Percentiles rank a stretch among this genome's conserved stretches.
phyloP scores from a whole-genome alignment of 768 basidiomycete species.

The Leccinellum albellum region DNA sequence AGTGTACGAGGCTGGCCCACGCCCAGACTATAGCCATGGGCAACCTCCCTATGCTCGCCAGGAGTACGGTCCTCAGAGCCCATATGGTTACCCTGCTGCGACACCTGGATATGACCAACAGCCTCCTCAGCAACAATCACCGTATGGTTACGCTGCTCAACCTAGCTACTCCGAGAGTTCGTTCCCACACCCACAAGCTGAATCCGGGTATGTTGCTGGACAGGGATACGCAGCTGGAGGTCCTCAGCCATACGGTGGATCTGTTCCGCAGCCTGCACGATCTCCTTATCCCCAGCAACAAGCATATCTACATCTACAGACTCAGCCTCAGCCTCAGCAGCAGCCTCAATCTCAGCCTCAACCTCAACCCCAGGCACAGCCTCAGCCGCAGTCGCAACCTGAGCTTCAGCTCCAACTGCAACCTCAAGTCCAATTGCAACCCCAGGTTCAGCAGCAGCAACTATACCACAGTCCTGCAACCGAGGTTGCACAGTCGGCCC shows the following conservation, averaged over 20 bases:
- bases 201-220: constrained; percentile 20
- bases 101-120: constrained; percentile 41
- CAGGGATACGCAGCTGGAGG: constrained; percentile 19
- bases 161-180: constrained; percentile 25
- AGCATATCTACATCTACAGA: constrained; percentile 32
- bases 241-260: constrained; percentile 21
- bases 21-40: constrained; percentile 26
- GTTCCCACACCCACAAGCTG: constrained; percentile 26
- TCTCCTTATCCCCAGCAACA: constrained; percentile 32
- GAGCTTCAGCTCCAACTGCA: constrained; percentile 29
- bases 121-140: constrained; percentile 31
- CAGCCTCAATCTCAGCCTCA: constrained; percentile 28
- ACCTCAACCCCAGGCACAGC: constrained; percentile 13
- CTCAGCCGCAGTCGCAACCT: constrained; percentile 24
- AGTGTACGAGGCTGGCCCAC: constrained; percentile 52
- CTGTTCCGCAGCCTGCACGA: constrained; percentile 26
- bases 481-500: constrained; percentile 7
- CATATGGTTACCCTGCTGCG: constrained; percentile 44
- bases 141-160: constrained; percentile 23
- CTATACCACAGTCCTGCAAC: constrained; percentile 9
- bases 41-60: constrained; percentile 27
- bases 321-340: constrained; percentile 35
- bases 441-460: constrained; percentile 30
- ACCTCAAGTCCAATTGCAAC: constrained; percentile 37
- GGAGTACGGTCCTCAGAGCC: constrained; percentile 35